A percentile compares a stretch with the other conserved stretches of the same genome.
These are phyloP conservation scores for Cicer bijugum DNA, from an alignment of 306 rosid species.

Conservation along the genomic window DNA sequence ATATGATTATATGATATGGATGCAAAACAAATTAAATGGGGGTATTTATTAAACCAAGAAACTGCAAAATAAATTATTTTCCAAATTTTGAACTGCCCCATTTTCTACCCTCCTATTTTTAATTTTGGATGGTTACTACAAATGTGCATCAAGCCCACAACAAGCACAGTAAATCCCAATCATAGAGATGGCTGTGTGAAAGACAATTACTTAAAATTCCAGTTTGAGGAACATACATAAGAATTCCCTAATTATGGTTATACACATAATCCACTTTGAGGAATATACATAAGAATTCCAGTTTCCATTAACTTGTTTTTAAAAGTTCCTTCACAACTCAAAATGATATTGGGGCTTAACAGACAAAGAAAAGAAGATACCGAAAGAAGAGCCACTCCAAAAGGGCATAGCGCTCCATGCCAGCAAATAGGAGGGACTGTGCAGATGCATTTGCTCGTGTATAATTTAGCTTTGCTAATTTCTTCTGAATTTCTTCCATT, in stretches of 20 bases:
- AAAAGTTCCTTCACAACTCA: not conserved
- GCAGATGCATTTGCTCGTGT: slow-evolving; percentile 91
- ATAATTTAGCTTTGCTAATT: slow-evolving; percentile 70
- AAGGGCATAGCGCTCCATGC: slow-evolving; percentile 96
- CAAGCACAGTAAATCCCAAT: not conserved
- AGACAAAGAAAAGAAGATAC: slow-evolving; percentile 45
- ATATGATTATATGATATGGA: slow-evolving; percentile 6
- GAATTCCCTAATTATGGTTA: not conserved
- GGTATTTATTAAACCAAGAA: not conserved
- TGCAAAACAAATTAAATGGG: not conserved
- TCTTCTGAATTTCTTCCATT: slow-evolving; percentile 90
- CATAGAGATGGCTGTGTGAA: not conserved
- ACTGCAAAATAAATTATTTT: not conserved
- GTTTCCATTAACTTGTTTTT: slow-evolving; percentile 3
- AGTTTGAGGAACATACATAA: no score
- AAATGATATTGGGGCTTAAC: slow-evolving; percentile 1
- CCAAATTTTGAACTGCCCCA: slow-evolving; percentile 4
- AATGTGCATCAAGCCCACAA: slow-evolving; percentile 1
- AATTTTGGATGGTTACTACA: not conserved
- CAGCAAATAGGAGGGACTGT: slow-evolving; percentile 89
- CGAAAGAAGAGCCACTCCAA: slow-evolving; percentile 96
- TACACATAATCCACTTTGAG: no score
- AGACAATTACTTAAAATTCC: not conserved
- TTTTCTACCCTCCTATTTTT: not conserved
- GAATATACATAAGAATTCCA: not conserved